These are phyloP conservation scores for Fusarium pseudonygamai DNA, from an alignment of 2,329 filamentous ascomycete species.

Conservation along the genomic window DNA sequence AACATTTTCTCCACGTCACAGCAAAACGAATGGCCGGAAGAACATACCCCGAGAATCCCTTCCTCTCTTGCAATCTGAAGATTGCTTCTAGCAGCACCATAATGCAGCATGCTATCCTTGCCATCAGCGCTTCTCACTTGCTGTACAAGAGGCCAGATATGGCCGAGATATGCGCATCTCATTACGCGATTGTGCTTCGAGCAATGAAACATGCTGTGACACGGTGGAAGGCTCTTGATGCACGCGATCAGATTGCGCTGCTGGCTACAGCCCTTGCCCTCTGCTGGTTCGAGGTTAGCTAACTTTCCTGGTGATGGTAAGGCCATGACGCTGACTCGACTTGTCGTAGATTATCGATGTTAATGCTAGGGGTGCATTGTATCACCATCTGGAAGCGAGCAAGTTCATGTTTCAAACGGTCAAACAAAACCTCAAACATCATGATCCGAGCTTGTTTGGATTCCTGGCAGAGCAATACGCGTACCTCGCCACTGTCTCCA, in stretches of 20 bases:
- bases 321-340: neutral
- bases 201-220: neutral
- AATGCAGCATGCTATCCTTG: neutral
- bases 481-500: neutral
- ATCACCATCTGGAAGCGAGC: neutral
- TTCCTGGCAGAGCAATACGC: neutral
- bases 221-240: neutral
- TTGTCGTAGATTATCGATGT: neutral
- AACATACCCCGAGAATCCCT: neutral
- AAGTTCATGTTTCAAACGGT: neutral
- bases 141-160: neutral
- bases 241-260: neutral
- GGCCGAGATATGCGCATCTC: neutral
- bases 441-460: neutral
- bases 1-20: neutral
- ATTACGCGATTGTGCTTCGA: neutral
- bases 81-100: neutral
- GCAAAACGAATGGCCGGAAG: neutral
- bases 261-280: neutral
- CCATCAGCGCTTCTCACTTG: neutral
- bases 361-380: neutral
- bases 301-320: neutral
- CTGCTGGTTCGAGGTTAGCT: neutral
- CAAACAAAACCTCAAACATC: neutral
- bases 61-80: neutral